A percentile compares a stretch with the other conserved stretches of the same genome.
Evolutionary conservation across 345 rosid species (phyloP).

Genomic region (Salix suchowensis): DNA sequence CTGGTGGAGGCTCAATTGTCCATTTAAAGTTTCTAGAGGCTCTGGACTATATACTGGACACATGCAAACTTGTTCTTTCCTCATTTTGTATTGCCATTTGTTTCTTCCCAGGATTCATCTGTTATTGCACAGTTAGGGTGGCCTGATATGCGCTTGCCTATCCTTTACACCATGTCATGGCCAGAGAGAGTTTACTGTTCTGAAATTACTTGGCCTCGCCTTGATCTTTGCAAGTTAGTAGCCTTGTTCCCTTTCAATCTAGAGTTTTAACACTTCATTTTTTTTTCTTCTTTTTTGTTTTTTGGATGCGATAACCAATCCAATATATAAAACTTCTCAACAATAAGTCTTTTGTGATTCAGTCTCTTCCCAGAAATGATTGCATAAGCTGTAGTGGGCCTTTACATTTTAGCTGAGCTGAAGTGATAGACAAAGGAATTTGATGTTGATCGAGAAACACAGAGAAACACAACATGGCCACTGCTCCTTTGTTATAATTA

Average conservation of each 20-base stretch:
- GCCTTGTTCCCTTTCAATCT: not conserved
- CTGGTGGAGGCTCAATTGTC: not conserved
- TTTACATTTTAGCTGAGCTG: not conserved
- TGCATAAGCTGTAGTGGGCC: not conserved
- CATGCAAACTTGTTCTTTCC: not conserved
- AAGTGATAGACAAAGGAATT: not conserved
- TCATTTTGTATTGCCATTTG: not conserved
- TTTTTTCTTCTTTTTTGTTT: too few relatives aligned
- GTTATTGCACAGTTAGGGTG: conserved; percentile 91
- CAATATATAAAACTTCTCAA: not conserved
- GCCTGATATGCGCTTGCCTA: conserved; percentile 95
- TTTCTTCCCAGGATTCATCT: conserved; percentile 73
- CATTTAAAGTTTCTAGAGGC: not conserved
- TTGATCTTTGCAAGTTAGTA: conserved; percentile 88
- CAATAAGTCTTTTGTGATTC: not conserved
- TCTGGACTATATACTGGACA: not conserved
- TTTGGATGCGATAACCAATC: not conserved
- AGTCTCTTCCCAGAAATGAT: not conserved
- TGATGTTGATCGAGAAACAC: not conserved
- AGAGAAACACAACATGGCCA: not conserved
- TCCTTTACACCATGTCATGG: conserved; percentile 98
- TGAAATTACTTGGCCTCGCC: conserved; percentile 93
- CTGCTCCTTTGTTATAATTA: not conserved
- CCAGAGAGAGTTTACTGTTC: conserved; percentile 92
- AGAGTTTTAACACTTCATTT: not conserved